Percentiles rank a stretch among this genome's conserved stretches.
Conservation (phyloP, 768 basidiomycete species). For the Phallus indusiatus region DNA sequence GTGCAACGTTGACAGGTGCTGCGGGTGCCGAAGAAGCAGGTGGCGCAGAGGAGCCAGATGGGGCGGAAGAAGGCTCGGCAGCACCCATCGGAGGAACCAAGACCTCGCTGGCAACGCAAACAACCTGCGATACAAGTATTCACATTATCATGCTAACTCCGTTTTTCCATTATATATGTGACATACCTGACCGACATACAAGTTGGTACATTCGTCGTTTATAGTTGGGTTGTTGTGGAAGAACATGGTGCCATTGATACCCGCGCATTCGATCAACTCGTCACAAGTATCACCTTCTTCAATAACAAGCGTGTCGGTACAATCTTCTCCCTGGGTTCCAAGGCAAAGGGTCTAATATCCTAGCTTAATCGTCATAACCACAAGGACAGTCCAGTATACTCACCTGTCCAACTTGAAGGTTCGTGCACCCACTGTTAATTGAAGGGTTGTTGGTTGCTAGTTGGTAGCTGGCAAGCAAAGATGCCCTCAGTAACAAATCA, state of each 20-base stretch:
- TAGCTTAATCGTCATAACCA: background rate
- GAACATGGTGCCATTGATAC: slow-evolving; percentile 46
- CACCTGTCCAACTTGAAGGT: slow-evolving; percentile 74
- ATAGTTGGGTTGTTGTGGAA: slow-evolving; percentile 40
- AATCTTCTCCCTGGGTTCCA: slow-evolving; percentile 51
- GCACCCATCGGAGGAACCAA: slow-evolving; percentile 34
- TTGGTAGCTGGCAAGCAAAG: slow-evolving; percentile 48
- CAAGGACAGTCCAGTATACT: slow-evolving; percentile 13
- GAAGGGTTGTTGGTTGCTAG: slow-evolving; percentile 76
- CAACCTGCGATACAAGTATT: slow-evolving; percentile 28
- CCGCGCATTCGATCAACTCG: slow-evolving; percentile 27
- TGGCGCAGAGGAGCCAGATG: slow-evolving; percentile 5
- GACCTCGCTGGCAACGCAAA: slow-evolving; percentile 39
- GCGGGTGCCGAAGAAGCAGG: slow-evolving; percentile 15
- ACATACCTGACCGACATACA: slow-evolving; percentile 31
- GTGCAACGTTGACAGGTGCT: slow-evolving; percentile 1
- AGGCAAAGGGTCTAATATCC: slow-evolving; percentile 43
- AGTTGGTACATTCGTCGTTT: slow-evolving; percentile 48
- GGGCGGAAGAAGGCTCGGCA: slow-evolving; percentile 12
- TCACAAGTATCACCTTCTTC: slow-evolving; percentile 48
- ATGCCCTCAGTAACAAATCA: background rate
- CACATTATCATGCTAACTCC: background rate
- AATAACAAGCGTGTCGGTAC: slow-evolving; percentile 51
- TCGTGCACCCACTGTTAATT: slow-evolving; percentile 43
- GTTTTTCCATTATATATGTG: background rate